Base-by-base conservation (phyloP, 805 yeast species). In the Ogataea trehaloabstinens region DNA sequence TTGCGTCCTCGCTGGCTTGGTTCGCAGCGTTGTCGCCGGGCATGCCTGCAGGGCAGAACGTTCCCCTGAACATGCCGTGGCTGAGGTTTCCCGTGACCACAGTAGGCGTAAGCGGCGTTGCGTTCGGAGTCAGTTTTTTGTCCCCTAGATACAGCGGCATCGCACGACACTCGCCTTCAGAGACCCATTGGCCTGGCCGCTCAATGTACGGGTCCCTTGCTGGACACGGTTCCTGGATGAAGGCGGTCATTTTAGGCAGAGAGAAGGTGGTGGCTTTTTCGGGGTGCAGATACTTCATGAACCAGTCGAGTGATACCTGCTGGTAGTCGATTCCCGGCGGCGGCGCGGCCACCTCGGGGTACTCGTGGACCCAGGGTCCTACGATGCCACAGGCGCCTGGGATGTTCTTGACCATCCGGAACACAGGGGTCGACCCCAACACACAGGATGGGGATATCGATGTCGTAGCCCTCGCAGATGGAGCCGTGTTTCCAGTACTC, bases 301-400 rank as follows among this genome's bases (percentile, higher is more conserved):
- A 68, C 74, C 73, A 68, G 15, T 52, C 48, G 21, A 64, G 42
- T 2, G 71, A 61, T 16, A 67, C 25, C 41, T 68, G 70, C 28
- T 64, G 66, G 35, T 61, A 68, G 5, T 71, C 73, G 46, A 68
- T 62, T 37, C 57, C 59, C 24, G 74, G 73, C 11, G 58, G 53
- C 4, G 73, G 73, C 19, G 63, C 64, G 1, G 72, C 73, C 51
- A 68, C 64, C 45, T 68, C 73, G 2, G 73, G 74, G 48, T 58
- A 68, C 42, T 68, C 73, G 45, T 68, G 74, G 31, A 68, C 73
- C 74, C 73, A 68, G 5, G 73, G 74, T 13, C 73, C 73, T 48
- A 68, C 58, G 13, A 68, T 37, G 22, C 61, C 61, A 22, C 54
- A 45, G 2, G 66, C 51, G 22, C 64, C 52, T 8, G 67, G 68